A percentile compares a stretch with the other conserved stretches of the same genome.
Evolutionary conservation across 2,329 filamentous ascomycete species (phyloP).

Genomic region (Aureobasidium sp.): DNA sequence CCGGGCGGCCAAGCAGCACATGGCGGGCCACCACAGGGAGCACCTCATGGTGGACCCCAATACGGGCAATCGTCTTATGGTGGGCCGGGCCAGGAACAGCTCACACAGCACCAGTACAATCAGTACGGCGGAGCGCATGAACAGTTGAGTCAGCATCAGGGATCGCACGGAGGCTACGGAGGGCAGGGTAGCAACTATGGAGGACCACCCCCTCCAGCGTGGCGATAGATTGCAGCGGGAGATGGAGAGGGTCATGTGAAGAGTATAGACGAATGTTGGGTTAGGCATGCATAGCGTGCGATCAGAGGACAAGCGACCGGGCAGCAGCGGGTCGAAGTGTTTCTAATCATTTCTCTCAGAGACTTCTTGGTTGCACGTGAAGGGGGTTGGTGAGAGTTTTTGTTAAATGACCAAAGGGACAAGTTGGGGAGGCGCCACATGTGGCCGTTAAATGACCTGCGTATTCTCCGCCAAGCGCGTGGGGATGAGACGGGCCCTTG

Average conservation of each 20-base stretch:
- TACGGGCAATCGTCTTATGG: slow-evolving; percentile 6
- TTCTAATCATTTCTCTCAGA: neutral
- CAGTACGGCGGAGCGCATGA: slow-evolving; percentile 9
- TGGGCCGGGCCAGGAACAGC: neutral
- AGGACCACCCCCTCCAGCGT: slow-evolving; percentile 20
- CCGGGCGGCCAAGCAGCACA: slow-evolving; percentile 1
- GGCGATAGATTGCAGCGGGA: slow-evolving; percentile 18
- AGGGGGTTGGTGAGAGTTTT: neutral
- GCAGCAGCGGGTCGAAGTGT: neutral
- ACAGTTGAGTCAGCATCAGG: neutral
- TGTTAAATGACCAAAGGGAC: neutral
- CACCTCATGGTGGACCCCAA: neutral
- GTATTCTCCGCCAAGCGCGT: neutral
- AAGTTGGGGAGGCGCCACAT: neutral
- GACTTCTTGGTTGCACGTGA: neutral
- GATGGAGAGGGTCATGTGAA: neutral
- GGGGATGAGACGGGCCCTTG: slow-evolving; percentile 1
- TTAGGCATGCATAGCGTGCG: neutral
- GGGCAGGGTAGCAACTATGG: slow-evolving; percentile 16
- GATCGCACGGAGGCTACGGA: slow-evolving; percentile 9
- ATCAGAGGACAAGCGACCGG: neutral
- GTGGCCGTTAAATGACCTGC: slow-evolving; percentile 5
- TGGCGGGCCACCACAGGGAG: slow-evolving; percentile 7
- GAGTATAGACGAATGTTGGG: neutral
- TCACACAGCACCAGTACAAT: slow-evolving; percentile 11